A percentile compares a stretch with the other conserved stretches of the same genome.
phyloP scores from a whole-genome alignment of 371 early-diverging fungal species.

The Lichtheimia ornata region DNA sequence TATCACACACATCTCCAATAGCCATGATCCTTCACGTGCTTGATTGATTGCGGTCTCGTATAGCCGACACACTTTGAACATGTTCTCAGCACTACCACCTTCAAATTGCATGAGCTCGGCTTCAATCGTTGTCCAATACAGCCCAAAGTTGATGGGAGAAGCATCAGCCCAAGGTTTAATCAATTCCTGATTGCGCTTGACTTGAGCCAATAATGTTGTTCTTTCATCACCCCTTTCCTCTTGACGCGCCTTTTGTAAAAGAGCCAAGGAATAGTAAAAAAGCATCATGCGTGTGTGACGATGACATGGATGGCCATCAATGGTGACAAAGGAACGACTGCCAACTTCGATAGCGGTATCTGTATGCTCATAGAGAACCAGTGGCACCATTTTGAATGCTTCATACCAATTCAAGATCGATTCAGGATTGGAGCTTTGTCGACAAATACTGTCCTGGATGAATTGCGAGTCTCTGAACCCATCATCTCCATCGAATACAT shows the following conservation, averaged over 20 bases:
- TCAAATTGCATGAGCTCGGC: slow-evolving; percentile 24
- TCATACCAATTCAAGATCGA: slow-evolving; percentile 42
- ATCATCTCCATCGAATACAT: slow-evolving; percentile 45
- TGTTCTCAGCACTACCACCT: slow-evolving; percentile 9
- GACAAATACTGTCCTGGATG: slow-evolving; percentile 28
- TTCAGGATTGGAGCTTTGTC: slow-evolving; percentile 27
- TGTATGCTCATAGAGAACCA: slow-evolving; percentile 44
- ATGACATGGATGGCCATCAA: slow-evolving; percentile 40
- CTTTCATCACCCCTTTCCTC: slow-evolving; percentile 8
- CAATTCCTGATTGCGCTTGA: slow-evolving; percentile 26
- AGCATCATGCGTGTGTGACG: slow-evolving; percentile 39
- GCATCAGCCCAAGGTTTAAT: slow-evolving; percentile 30
- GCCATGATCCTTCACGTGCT: slow-evolving; percentile 34
- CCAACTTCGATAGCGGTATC: slow-evolving; percentile 37
- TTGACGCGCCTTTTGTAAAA: slow-evolving; percentile 28
- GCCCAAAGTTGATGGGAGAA: slow-evolving; percentile 22
- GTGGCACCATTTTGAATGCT: slow-evolving; percentile 37
- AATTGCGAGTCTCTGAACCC: slow-evolving; percentile 43
- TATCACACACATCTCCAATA: slow-evolving; percentile 34
- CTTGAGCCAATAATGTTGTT: slow-evolving; percentile 16
- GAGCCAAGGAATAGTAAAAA: slow-evolving; percentile 31
- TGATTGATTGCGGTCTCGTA: slow-evolving; percentile 42
- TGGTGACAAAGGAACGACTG: slow-evolving; percentile 22
- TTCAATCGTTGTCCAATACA: slow-evolving; percentile 40
- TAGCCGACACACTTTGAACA: slow-evolving; percentile 16